Percentiles rank a stretch among this genome's conserved stretches.
These are phyloP conservation scores for Thielaviopsis populi DNA, from an alignment of 2,329 filamentous ascomycete genomes.

Conservation along the genomic window DNA sequence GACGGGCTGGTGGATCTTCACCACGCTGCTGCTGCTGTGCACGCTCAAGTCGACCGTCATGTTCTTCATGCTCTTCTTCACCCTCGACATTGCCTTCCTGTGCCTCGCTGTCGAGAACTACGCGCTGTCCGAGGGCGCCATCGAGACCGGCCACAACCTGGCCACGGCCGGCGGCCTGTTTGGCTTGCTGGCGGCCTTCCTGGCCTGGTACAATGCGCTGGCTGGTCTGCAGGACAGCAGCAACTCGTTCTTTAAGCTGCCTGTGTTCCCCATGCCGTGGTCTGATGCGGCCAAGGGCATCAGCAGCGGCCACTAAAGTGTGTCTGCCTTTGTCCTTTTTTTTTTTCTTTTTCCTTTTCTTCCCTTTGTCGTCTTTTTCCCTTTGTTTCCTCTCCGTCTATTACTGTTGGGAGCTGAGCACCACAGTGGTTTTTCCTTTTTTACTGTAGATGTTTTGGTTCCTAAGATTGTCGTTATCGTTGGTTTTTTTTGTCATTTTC, in stretches of 20 bases:
- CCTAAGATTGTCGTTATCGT: not conserved
- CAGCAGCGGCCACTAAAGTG: conserved; percentile 21
- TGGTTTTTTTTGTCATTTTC: not conserved
- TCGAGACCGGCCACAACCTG: conserved; percentile 31
- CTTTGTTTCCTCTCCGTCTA: not conserved
- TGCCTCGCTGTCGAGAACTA: conserved; percentile 52
- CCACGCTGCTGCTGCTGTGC: conserved; percentile 55
- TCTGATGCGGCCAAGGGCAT: conserved; percentile 46
- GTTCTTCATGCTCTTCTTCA: conserved; percentile 65
- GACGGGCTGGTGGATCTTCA: conserved; percentile 75
- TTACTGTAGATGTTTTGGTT: not conserved
- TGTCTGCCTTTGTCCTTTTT: not conserved
- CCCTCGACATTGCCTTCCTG: conserved; percentile 61
- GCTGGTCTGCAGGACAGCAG: conserved; percentile 69
- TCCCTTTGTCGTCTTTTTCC: not conserved
- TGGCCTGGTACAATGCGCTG: conserved; percentile 78
- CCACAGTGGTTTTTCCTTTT: not conserved
- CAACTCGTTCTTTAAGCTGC: conserved; percentile 79
- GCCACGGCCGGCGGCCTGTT: conserved; percentile 63
- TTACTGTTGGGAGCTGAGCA: not conserved
- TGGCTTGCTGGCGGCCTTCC: conserved; percentile 64
- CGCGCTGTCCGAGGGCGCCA: conserved; percentile 36
- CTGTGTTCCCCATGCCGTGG: conserved; percentile 92
- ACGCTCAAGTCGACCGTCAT: conserved; percentile 64
- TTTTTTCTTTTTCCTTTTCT: not conserved